phyloP scores from a whole-genome alignment of 2,329 filamentous ascomycete species.

The Phialophora macrospora region DNA sequence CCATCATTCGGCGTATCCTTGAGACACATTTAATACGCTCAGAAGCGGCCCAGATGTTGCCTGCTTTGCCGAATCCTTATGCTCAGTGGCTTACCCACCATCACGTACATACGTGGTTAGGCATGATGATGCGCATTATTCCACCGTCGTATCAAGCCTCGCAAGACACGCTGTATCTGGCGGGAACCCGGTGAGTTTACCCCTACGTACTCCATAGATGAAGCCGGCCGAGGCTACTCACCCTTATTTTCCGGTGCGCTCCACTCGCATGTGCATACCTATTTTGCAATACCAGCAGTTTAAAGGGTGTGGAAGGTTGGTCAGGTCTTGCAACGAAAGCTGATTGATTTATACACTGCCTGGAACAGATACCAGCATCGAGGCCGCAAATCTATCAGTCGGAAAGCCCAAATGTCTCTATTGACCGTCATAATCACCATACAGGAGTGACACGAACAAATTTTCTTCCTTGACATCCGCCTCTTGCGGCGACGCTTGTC shows the following conservation, averaged over 20 bases:
- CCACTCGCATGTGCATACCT: background rate
- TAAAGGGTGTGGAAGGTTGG: background rate
- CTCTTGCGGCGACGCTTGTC: background rate
- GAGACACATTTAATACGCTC: background rate
- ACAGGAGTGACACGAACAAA: background rate
- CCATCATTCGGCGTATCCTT: background rate
- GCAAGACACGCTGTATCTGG: background rate
- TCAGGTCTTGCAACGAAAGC: background rate
- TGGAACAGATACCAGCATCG: background rate
- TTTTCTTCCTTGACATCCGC: background rate
- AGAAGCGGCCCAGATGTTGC: background rate
- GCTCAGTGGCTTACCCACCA: background rate
- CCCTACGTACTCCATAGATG: conserved; percentile 1
- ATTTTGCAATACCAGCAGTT: background rate
- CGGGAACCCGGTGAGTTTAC: background rate
- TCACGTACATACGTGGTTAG: background rate
- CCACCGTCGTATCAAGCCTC: background rate
- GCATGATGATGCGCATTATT: background rate
- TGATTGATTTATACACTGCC: background rate
- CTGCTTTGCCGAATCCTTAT: background rate
- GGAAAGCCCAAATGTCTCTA: background rate
- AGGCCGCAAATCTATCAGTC: background rate
- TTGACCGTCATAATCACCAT: background rate
- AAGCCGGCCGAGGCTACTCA: background rate
- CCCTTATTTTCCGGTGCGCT: background rate